Conservation (phyloP, 495 filamentous ascomycete species). For the Aspergillus baeticus region DNA sequence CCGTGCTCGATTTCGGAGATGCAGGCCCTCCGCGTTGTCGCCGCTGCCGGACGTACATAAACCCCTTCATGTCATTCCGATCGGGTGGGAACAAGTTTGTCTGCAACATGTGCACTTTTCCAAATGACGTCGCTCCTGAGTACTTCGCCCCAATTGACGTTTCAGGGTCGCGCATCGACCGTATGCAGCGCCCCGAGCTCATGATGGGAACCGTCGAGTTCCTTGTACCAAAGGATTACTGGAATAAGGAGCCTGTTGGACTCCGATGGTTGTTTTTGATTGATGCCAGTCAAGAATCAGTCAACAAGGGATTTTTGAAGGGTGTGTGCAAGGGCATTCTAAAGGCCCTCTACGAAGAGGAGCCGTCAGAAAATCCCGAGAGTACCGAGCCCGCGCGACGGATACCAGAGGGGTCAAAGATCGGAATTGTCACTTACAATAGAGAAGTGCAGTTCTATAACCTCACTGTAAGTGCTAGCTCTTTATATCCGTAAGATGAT, state of each 20-base stretch:
- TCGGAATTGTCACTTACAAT: slow-evolving; percentile 95
- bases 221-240: slow-evolving; percentile 95
- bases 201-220: slow-evolving; percentile 93
- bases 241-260: slow-evolving; percentile 90
- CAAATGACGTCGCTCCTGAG: slow-evolving; percentile 88
- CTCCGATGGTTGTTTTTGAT: slow-evolving; percentile 88
- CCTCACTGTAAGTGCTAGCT: slow-evolving; percentile 60
- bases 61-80: slow-evolving; percentile 97
- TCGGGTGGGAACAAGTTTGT: slow-evolving; percentile 94
- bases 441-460: slow-evolving; percentile 98
- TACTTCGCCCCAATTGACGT: slow-evolving; percentile 93
- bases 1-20: slow-evolving; percentile 94
- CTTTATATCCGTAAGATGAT: slow-evolving; percentile 12
- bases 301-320: slow-evolving; percentile 85
- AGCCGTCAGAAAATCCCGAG: slow-evolving; percentile 50
- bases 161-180: slow-evolving; percentile 81
- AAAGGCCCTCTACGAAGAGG: slow-evolving; percentile 73
- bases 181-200: slow-evolving; percentile 86
- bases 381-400: slow-evolving; percentile 47
- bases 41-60: slow-evolving; percentile 94
- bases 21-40: slow-evolving; percentile 87
- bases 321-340: slow-evolving; percentile 88
- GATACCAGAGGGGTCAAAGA: slow-evolving; percentile 76
- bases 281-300: slow-evolving; percentile 86
- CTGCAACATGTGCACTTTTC: slow-evolving; percentile 97